These are phyloP conservation scores for Albugo candida DNA, from an alignment of 352 stramenopile species.

Conservation along the genomic window DNA sequence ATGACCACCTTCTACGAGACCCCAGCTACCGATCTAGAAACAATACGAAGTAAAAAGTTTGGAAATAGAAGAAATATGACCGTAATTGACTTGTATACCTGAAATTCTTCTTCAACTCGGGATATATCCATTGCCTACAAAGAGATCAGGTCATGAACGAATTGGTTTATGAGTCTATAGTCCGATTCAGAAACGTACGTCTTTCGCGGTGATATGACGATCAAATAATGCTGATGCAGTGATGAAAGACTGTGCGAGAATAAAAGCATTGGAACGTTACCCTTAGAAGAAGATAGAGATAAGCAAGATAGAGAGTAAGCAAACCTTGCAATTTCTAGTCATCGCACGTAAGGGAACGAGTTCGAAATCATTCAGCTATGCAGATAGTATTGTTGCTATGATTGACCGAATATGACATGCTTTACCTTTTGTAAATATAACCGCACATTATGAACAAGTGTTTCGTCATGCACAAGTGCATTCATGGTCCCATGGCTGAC, in stretches of 20 bases:
- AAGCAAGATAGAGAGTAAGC: slow-evolving; percentile 1
- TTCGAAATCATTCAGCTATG: slow-evolving; percentile 50
- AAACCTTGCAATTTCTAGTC: slow-evolving; percentile 76
- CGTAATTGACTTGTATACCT: neutral
- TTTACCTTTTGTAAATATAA: slow-evolving; percentile 32
- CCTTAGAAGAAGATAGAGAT: neutral
- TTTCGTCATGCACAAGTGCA: slow-evolving; percentile 31
- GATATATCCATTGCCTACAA: slow-evolving; percentile 49
- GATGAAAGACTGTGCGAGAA: slow-evolving; percentile 41
- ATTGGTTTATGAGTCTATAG: neutral
- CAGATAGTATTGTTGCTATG: neutral
- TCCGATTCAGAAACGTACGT: slow-evolving; percentile 10
- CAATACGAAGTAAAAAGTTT: neutral
- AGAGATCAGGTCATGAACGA: neutral
- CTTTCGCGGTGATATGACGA: slow-evolving; percentile 66
- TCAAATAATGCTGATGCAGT: slow-evolving; percentile 62
- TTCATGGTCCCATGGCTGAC: slow-evolving; percentile 67
- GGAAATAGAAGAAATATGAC: neutral
- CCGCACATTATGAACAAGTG: slow-evolving; percentile 41
- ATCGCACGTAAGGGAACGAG: slow-evolving; percentile 47
- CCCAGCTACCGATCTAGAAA: slow-evolving; percentile 62
- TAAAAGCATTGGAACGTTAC: neutral
- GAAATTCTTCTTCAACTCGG: slow-evolving; percentile 74
- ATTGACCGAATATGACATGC: neutral
- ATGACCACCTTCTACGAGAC: slow-evolving; percentile 74